Base-by-base conservation (phyloP, 345 rosid species). In the Rhizophora apiculata region DNA sequence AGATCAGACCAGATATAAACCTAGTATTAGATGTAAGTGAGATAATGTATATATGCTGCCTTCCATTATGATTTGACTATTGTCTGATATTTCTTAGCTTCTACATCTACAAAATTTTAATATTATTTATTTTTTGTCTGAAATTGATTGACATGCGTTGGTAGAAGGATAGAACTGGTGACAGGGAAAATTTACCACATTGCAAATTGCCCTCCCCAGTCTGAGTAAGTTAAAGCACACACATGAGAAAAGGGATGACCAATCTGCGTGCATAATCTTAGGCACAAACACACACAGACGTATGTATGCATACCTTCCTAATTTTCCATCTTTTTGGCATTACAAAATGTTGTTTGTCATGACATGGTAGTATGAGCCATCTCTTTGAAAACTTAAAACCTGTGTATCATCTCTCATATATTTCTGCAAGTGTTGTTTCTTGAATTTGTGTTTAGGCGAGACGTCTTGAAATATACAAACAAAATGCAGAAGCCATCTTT, bases 121-220 rank as follows among this genome's bases (percentile, higher is more conserved):
- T n/a, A n/a, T n/a, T n/a, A n/a, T n/a, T n/a, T n/a, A n/a, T n/a
- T n/a, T n/a, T n/a, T n/a, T n/a, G n/a, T n/a, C n/a, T n/a, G n/a
- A n/a, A n/a, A n/a, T n/a, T n/a, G 32, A 3, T 30, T 67, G 85
- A 89, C 78, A 89, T 91, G 97, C 73, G 86, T 85, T 78, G 97
- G 97, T 78, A 84, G 97, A 84, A 84, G 88, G 79, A 79, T 89
- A 53, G 97, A 91, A 69, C 94, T 92, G 21, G 65, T 75, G 52
- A 86, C 90, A 8, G 89, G 94, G 69, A 91, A 88, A 84, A 87
- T 91, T 68, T 93, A 93, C 77, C 96, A 89, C 76, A 36, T 86
- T 24, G 83, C 71, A 76, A 79, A 74, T 74, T 84, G 85, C 65
- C 97, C 88, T 68, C 98, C 94, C 10, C 90, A 83, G 74, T 82